Conservation (phyloP, 495 filamentous ascomycete genomes). For the Penicillium maclennaniae region DNA sequence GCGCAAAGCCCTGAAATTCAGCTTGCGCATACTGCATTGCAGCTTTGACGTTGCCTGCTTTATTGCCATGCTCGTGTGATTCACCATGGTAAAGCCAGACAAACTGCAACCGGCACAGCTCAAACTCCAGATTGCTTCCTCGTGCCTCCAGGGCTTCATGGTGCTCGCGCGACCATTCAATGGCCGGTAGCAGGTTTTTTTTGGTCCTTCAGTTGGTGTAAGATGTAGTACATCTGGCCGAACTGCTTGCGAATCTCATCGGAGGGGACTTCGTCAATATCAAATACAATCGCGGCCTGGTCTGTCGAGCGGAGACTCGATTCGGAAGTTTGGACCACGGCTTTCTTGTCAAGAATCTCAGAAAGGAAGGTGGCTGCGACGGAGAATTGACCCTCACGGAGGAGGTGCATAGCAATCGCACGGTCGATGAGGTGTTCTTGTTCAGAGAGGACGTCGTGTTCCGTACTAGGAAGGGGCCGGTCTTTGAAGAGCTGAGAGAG, state of each 20-base stretch:
- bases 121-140: conserved; percentile 92
- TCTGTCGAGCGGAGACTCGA: conserved; percentile 12
- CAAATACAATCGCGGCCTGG: conserved; percentile 26
- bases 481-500: conserved; percentile 65
- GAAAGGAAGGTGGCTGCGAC: conserved; percentile 78
- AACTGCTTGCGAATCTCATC: conserved; percentile 74
- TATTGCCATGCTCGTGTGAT: conserved; percentile 20
- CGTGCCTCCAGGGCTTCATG: conserved; percentile 67
- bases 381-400: conserved; percentile 88
- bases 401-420: conserved; percentile 92
- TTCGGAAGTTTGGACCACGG: conserved; percentile 8
- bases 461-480: conserved; percentile 67
- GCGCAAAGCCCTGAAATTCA: conserved; percentile 63
- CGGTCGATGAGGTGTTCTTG: conserved; percentile 77
- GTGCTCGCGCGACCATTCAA: conserved; percentile 76
- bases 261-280: conserved; percentile 57
- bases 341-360: conserved; percentile 49
- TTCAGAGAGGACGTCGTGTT: conserved; percentile 76
- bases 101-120: conserved; percentile 82
- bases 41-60: conserved; percentile 39
- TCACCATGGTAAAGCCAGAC: conserved; percentile 70
- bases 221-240: conserved; percentile 82
- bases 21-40: conserved; percentile 71
- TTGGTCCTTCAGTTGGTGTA: conserved; percentile 65
- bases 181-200: conserved; percentile 74